These are phyloP conservation scores for Phytophthora parvispora DNA, from an alignment of 352 stramenopile genomes.

Conservation along the genomic window DNA sequence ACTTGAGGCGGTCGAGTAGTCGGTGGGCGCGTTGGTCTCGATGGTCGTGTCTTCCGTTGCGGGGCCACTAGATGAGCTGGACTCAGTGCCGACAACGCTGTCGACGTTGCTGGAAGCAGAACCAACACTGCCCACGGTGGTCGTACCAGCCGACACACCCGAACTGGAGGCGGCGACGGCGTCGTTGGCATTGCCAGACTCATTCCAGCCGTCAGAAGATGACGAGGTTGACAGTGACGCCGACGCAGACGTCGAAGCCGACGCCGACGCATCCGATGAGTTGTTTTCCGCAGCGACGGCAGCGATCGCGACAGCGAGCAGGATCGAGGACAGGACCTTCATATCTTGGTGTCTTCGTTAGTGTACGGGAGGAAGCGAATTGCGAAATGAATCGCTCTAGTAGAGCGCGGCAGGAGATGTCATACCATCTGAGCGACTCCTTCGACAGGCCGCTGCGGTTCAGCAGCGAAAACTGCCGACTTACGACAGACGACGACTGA, in stretches of 20 bases:
- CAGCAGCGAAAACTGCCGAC: constrained; percentile 8
- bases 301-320: constrained; percentile 35
- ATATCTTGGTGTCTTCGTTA: constrained; percentile 21
- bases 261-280: constrained; percentile 7
- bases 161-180: not conserved
- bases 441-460: not conserved
- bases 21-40: not conserved
- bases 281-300: constrained; percentile 6
- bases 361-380: constrained; percentile 10
- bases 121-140: not conserved
- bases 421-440: not conserved
- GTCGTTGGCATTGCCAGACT: constrained; percentile 5
- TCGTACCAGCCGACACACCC: not conserved
- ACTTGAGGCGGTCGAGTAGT: constrained; percentile 18
- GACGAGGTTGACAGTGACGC: not conserved
- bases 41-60: constrained; percentile 13
- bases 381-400: constrained; percentile 26
- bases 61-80: constrained; percentile 14
- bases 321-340: constrained; percentile 43
- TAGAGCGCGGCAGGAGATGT: not conserved
- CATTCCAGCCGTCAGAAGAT: constrained; percentile 13
- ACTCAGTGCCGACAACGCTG: constrained; percentile 11
- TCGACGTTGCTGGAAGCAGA: constrained; percentile 5
- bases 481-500: constrained; percentile 1
- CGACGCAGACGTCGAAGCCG: constrained; percentile 2